These are phyloP conservation scores for Copromyces sp. DNA, from an alignment of 495 filamentous ascomycete genomes.

Conservation along the genomic window DNA sequence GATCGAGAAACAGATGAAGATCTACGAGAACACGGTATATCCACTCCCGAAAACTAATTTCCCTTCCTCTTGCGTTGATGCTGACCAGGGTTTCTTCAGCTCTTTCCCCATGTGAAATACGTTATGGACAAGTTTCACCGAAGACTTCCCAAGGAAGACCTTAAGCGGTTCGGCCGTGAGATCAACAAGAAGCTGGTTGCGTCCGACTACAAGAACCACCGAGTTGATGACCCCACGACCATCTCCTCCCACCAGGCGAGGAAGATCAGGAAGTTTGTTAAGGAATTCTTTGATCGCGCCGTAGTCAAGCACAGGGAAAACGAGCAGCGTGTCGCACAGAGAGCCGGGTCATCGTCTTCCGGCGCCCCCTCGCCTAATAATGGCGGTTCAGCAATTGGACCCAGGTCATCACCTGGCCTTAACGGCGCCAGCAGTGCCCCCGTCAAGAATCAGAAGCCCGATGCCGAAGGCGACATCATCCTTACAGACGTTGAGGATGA, in stretches of 20 bases:
- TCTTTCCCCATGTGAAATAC: slow-evolving; percentile 73
- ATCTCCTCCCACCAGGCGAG: slow-evolving; percentile 70
- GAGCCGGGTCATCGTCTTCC: neutral
- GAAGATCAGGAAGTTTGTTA: slow-evolving; percentile 71
- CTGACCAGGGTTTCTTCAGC: slow-evolving; percentile 36
- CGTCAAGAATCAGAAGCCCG: slow-evolving; percentile 16
- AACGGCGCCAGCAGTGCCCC: slow-evolving; percentile 13
- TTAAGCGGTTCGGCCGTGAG: slow-evolving; percentile 83
- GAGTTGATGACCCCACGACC: slow-evolving; percentile 65
- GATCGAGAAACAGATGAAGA: slow-evolving; percentile 80
- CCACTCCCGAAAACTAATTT: neutral
- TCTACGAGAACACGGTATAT: slow-evolving; percentile 83
- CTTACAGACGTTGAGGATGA: slow-evolving; percentile 32
- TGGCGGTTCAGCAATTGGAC: neutral
- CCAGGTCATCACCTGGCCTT: neutral
- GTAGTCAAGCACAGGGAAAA: slow-evolving; percentile 60
- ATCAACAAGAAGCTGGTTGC: slow-evolving; percentile 78
- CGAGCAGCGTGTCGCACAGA: slow-evolving; percentile 42
- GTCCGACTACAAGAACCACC: slow-evolving; percentile 78
- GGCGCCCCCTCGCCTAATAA: neutral
- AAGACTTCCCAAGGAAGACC: slow-evolving; percentile 74
- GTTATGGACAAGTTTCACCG: slow-evolving; percentile 77
- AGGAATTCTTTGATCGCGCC: slow-evolving; percentile 77
- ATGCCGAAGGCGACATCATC: slow-evolving; percentile 14
- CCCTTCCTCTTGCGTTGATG: neutral